Conservation (phyloP, 2,329 filamentous ascomycete species). For the Aspergillus ruber region DNA sequence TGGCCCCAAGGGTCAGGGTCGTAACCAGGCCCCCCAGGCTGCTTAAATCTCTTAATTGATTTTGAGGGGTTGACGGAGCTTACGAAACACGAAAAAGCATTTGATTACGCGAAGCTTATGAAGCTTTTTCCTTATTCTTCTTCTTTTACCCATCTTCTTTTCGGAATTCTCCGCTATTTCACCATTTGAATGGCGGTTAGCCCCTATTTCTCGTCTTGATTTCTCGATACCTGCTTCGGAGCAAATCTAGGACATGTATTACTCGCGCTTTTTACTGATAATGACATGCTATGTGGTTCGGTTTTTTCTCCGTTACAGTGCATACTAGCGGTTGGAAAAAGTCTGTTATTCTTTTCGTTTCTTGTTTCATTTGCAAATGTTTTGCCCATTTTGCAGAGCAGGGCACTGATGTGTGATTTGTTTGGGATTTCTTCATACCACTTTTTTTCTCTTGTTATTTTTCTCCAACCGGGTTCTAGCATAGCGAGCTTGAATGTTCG, state of each 20-base stretch:
- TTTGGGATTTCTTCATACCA: conserved; percentile 13
- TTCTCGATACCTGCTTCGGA: conserved; percentile 9
- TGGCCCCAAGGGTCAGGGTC: conserved; percentile 36
- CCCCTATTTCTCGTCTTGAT: conserved; percentile 17
- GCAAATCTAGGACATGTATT: conserved; percentile 31
- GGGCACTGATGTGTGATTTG: conserved; percentile 13
- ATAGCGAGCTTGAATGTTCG: conserved; percentile 33
- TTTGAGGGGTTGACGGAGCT: no score
- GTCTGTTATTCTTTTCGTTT: conserved; percentile 20
- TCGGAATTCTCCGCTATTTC: no score
- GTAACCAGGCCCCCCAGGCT: conserved; percentile 40
- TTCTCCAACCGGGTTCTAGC: conserved; percentile 17
- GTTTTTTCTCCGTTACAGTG: conserved; percentile 27
- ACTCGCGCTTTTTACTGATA: conserved; percentile 28
- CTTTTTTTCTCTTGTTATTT: conserved; percentile 11
- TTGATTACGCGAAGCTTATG: conserved; percentile 1
- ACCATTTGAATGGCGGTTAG: conserved; percentile 7
- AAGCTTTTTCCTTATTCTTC: conserved; percentile 2
- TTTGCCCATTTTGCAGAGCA: conserved; percentile 1
- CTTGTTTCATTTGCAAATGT: conserved; percentile 10
- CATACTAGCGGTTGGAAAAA: conserved; percentile 41
- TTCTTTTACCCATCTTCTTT: no score
- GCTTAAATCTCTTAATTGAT: conserved; percentile 24
- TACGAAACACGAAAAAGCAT: no score
- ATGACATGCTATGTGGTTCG: conserved; percentile 36